Evolutionary conservation across 352 stramenopile genomes (phyloP), one percentile per base, ranked within the genome.

Genomic region (Phytophthora foliorum): DNA sequence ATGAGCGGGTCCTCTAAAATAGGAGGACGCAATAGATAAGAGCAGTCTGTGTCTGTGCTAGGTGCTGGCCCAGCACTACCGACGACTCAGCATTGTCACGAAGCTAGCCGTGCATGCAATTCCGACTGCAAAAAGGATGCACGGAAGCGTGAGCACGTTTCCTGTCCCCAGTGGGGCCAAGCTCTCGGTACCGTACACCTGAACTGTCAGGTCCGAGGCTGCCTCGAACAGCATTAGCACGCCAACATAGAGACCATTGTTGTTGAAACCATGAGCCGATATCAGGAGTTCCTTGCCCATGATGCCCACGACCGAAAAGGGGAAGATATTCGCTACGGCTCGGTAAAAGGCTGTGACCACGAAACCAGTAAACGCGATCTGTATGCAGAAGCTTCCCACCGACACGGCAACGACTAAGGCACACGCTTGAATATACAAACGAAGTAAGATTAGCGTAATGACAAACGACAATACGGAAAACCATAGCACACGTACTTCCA

Each of bases 261-360:
- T 92, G 74, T 94, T 94, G 74, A 90, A 93, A 52, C 81, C 75
- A 22, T 88, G 75, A 24, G 71, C 57, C 5, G 84, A 88, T 31
- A 82, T 83, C 55, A 90, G 84, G 27, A 92, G 86, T 59, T 91
- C 74, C 63, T 91, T 92, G 72, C 84, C 81, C 80, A 94, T 87
- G 55, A 94, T 91, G 8, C 86, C 86, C 19, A 94, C 86, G 27
- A 94, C 80, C 4, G 86, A 84, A 74, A 91, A 94, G 21, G 86
- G 84, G 49, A 94, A 92, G 24, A 94, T 80, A 32, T 72, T 75
- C 38, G 88, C 79, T 17, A 89, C 81, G 0, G 81, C 78, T 52
- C 87, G 86, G 57, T 92, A 94, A 46, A 89, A 89, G 0, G 71
- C 81, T 1, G 82, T 84, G 41, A 64, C 54, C 9, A 92, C 69